These are phyloP conservation scores for Vanderwaltozyma yarrowii DNA, from an alignment of 805 yeast species.

Conservation along the genomic window DNA sequence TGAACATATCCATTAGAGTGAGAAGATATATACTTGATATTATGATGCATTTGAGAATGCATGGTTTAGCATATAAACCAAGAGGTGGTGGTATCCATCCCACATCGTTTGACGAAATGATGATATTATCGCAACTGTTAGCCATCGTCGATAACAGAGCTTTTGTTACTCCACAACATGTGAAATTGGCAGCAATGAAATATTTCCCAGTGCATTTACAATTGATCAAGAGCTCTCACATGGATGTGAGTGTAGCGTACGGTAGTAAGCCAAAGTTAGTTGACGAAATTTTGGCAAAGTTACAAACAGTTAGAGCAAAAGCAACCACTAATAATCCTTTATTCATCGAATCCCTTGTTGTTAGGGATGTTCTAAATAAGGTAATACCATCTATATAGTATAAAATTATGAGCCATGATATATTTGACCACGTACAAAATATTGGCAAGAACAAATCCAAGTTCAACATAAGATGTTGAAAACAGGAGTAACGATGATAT, in stretches of 20 bases:
- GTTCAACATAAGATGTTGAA: too few species aligned
- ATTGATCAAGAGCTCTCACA: constrained; percentile 32
- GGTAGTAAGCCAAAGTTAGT: constrained; percentile 23
- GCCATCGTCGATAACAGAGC: constrained; percentile 14
- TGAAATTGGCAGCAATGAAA: constrained; percentile 38
- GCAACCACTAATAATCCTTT: constrained; percentile 10
- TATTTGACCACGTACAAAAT: too few species aligned
- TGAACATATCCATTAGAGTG: constrained; percentile 1
- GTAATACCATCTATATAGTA: constrained; percentile 35
- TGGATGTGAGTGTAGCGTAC: constrained; percentile 23
- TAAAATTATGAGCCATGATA: too few species aligned
- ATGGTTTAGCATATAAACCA: constrained; percentile 37
- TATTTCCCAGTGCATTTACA: constrained; percentile 44
- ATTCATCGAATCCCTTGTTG: constrained; percentile 34
- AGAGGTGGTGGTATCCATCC: constrained; percentile 43
- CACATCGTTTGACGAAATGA: constrained; percentile 36
- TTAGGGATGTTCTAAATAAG: constrained; percentile 41
- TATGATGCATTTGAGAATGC: constrained; percentile 44
- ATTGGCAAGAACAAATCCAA: too few species aligned
- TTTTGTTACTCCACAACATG: constrained; percentile 44
- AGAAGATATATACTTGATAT: constrained; percentile 48
- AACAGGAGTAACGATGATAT: too few species aligned
- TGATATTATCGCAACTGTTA: constrained; percentile 34
- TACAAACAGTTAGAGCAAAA: constrained; percentile 11
- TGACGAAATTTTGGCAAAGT: constrained; percentile 15